Conservation (phyloP, 1,139 yeast species). For the Geotrichum fermentans region DNA sequence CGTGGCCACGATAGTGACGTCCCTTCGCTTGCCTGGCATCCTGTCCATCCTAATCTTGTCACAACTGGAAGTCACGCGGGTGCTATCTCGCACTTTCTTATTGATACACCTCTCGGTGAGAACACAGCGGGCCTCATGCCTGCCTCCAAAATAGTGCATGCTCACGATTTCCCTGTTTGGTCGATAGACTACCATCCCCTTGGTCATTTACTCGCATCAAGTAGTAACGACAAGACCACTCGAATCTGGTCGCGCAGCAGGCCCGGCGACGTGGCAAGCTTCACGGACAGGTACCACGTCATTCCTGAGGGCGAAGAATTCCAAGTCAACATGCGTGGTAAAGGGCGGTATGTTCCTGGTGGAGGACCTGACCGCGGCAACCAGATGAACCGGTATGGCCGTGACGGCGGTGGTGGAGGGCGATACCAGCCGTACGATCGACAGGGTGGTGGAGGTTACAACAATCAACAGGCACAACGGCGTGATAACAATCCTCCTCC, state of each 20-base stretch:
- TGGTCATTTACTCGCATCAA: slow-evolving; percentile 87
- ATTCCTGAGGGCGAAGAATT: slow-evolving; percentile 18
- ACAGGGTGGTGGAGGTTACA: neutral
- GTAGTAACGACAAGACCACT: slow-evolving; percentile 91
- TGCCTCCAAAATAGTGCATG: slow-evolving; percentile 61
- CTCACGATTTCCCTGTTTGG: slow-evolving; percentile 91
- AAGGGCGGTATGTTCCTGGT: neutral
- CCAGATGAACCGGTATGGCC: slow-evolving; percentile 6
- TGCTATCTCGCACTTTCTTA: slow-evolving; percentile 67
- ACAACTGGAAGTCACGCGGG: slow-evolving; percentile 92
- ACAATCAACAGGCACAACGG: neutral
- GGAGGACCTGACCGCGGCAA: slow-evolving; percentile 3
- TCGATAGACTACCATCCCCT: slow-evolving; percentile 88
- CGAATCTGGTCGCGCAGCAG: slow-evolving; percentile 92
- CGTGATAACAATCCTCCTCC: neutral
- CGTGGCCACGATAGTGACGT: slow-evolving; percentile 82
- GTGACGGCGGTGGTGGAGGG: slow-evolving; percentile 1
- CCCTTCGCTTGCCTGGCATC: slow-evolving; percentile 88
- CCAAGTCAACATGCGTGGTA: neutral
- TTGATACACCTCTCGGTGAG: slow-evolving; percentile 46
- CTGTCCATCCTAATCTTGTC: slow-evolving; percentile 71
- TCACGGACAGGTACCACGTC: slow-evolving; percentile 60
- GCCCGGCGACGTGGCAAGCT: slow-evolving; percentile 82
- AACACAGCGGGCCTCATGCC: slow-evolving; percentile 35
- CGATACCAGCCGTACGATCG: slow-evolving; percentile 1